Percentiles rank a stretch among this genome's conserved stretches.
Conservation (phyloP, 495 filamentous ascomycete genomes). For the Talaromyces trachyspermus region DNA sequence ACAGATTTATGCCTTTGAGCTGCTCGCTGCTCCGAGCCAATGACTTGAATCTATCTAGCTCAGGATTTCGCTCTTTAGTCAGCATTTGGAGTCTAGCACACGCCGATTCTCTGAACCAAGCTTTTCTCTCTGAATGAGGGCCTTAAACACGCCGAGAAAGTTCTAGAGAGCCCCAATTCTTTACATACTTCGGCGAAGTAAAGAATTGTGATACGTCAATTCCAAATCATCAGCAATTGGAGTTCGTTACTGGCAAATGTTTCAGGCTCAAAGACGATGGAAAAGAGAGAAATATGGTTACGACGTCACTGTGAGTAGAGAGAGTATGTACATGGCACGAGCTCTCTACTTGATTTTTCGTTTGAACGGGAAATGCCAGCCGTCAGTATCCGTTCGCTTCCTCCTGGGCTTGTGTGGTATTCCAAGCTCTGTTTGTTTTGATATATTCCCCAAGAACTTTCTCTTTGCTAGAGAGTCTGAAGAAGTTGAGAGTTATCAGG, state of each 20-base stretch:
- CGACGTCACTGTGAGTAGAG: conserved; percentile 1
- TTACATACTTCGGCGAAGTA: background rate
- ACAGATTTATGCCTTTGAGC: background rate
- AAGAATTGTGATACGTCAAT: background rate
- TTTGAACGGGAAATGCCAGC: background rate
- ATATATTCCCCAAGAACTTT: background rate
- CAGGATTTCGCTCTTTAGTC: no score
- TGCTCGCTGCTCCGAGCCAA: conserved; percentile 4
- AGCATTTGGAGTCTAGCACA: background rate
- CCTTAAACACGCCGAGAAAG: no score
- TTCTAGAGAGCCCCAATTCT: no score
- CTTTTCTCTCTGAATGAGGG: no score
- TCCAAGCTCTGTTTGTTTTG: background rate
- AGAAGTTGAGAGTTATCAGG: background rate
- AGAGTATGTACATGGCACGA: no score
- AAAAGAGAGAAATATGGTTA: background rate
- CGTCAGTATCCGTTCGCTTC: background rate
- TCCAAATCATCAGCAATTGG: background rate
- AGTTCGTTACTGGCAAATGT: no score
- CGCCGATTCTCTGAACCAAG: no score
- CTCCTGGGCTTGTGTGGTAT: no score
- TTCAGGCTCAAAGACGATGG: background rate
- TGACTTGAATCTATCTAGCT: no score
- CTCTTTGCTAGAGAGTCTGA: no score
- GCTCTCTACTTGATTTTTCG: no score